Base-by-base conservation (phyloP, 2,329 filamentous ascomycete species). In the Endocalyx cinctus region DNA sequence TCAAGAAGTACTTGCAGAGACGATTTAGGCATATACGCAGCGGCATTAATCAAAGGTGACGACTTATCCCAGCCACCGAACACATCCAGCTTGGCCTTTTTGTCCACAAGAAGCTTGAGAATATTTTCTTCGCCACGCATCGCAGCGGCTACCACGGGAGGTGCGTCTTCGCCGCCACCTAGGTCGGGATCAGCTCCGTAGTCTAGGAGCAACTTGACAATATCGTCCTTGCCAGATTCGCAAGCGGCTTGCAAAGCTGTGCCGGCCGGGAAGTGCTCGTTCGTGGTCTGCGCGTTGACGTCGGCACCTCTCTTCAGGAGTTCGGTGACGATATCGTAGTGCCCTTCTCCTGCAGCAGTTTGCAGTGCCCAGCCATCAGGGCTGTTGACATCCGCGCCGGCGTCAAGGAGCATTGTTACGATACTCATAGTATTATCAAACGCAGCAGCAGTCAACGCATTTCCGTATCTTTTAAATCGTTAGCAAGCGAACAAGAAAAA, bases 161-260 rank as follows among this genome's bases (percentile, higher is more conserved):
- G 52, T 1, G 54, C 43, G 19, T 57, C 49, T 10, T 35, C 25
- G 7, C 62, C 60, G 5, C 52, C 52, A 5, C 62, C 62, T 1
- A 57, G 42, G 34, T 66, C 54, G 1, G 63, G 61, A 35, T 66
- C 45, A 7, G 61, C 63, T 6, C 44, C 45, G 16, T 58, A 48
- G 12, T 63, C 51, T 6, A 67, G 54, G 4, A 67, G 41, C 3
- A 65, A 42, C 1, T 47, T 39, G 10, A 64, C 63, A 7, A 66
- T 59, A 4, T 63, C 57, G 0, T 31, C 37, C 20, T 54, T 48
- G 4, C 61, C 52, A 1, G 50, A 50, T 27, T 63, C 59, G 23
- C 56, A 57, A 0, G 64, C 64, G 0, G 51, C 63, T 33, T 67
- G 64, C 1, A 67, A 44, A 1, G 63, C 63, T 4, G 60, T 66